Conservation (phyloP, 177 flowering plant species). For the Vitis hybrid region DNA sequence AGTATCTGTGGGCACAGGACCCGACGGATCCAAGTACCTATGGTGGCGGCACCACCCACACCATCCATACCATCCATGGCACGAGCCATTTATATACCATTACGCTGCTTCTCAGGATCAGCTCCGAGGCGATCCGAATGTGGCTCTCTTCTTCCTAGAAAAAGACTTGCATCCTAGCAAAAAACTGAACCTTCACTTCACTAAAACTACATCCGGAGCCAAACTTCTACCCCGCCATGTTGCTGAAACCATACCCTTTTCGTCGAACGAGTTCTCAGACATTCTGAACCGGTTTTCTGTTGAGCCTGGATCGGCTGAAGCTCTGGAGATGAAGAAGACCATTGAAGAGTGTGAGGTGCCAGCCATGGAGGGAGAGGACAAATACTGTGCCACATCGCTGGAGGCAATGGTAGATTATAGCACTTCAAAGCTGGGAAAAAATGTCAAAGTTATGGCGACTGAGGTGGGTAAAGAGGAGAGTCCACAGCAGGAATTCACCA, state of each 20-base stretch:
- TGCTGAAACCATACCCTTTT: conserved; percentile 35
- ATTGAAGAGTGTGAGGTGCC: conserved; percentile 42
- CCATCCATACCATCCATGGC: conserved; percentile 19
- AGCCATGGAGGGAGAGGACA: conserved; percentile 36
- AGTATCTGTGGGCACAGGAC: conserved; percentile 43
- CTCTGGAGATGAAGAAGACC: conserved; percentile 33
- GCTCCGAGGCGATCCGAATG: conserved; percentile 42
- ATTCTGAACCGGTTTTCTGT: conserved; percentile 26
- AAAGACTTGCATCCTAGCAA: conserved; percentile 42
- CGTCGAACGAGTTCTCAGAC: conserved; percentile 25
- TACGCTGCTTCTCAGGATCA: conserved; percentile 60
- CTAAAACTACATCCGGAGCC: conserved; percentile 20
- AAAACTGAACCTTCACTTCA: conserved; percentile 43
- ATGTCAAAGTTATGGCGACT: conserved; percentile 29
- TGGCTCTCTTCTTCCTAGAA: conserved; percentile 60
- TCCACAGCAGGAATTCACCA: conserved; percentile 29
- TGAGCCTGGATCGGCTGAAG: conserved; percentile 26
- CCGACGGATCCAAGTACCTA: conserved; percentile 44
- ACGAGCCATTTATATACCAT: conserved; percentile 28
- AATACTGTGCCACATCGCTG: conserved; percentile 54
- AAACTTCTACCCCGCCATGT: conserved; percentile 32
- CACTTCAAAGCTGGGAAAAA: conserved; percentile 38
- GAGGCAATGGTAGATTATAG: conserved; percentile 53
- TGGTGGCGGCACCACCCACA: conserved; percentile 29
- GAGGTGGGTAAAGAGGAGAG: conserved; percentile 25